Base-by-base conservation (phyloP, 73 alveolate genomes). In the Breviolum minutum region DNA sequence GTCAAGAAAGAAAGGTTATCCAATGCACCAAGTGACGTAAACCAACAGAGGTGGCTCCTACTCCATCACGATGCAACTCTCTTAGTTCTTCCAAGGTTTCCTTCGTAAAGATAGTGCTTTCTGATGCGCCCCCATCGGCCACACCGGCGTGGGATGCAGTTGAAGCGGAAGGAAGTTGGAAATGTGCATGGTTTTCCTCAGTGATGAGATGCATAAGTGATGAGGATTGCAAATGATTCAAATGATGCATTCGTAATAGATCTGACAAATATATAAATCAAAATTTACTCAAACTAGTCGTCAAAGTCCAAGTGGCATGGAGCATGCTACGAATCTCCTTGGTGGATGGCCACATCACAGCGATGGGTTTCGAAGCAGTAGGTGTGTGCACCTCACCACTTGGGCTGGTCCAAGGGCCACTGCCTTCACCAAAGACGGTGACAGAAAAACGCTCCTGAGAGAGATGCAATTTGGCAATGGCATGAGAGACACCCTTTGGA, bases 41-140 rank as follows among this genome's bases (percentile, higher is more conserved):
- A 14, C 86, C 96, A 26, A 79, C 68, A 2, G 96, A 17, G 71
- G 84, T 71, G 60, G 97, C 97, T 27, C 63, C 60, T 40, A n/a
- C 88, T 32, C 97, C 97, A 24, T 91, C 97, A 12, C 97, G 97
- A 63, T 82, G 97, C 97, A 91, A 32, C 69, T 71, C 97, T 32
- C 84, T 14, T 24, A 91, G 87, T 77, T 91, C 97, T 12, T 66
- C 88, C 97, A 77, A 48, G 32, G 97, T 73, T 63, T 48, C 22
- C 74, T 68, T 73, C 24, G 97, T 16, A 26, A 60, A 30, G 54
- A n/a, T 13, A 7, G 29, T 14, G 62, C 60, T 30, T 12, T 26
- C 13, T n/a, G 17, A 24, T 14, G 32, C 96, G 96, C 61, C 14
- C 54, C 88, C 76, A 11, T 62, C 89, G 63, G 64, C 12, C 16